Evolutionary conservation across 192 early-diverging fungal species (phyloP).

Genomic region (Coemansia sp.): DNA sequence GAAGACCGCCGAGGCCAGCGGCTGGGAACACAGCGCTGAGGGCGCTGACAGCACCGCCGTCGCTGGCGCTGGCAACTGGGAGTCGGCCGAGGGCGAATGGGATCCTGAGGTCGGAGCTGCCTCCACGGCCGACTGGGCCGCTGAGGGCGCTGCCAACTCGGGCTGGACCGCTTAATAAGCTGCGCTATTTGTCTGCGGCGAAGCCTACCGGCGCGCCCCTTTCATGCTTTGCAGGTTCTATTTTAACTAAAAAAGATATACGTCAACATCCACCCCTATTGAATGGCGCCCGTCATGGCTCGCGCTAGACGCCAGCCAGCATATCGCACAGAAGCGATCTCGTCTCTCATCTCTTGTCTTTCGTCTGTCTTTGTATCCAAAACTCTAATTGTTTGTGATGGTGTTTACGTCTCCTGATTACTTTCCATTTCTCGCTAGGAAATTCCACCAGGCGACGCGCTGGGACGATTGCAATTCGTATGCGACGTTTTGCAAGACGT

Average conservation of each 20-base stretch:
- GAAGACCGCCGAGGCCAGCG: slow-evolving; percentile 59
- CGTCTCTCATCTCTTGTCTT: neutral
- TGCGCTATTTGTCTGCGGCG: slow-evolving; percentile 6
- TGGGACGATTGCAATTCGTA: slow-evolving; percentile 87
- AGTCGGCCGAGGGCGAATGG: slow-evolving; percentile 51
- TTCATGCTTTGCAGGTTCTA: neutral
- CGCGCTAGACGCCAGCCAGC: too few relatives aligned
- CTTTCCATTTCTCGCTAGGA: slow-evolving; percentile 78
- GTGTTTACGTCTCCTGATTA: slow-evolving; percentile 63
- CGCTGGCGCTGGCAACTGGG: slow-evolving; percentile 51
- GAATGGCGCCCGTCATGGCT: too few relatives aligned
- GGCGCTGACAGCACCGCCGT: slow-evolving; percentile 36
- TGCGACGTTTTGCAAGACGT: slow-evolving; percentile 74
- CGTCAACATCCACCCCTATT: neutral
- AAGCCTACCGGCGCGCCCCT: neutral
- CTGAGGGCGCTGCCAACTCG: slow-evolving; percentile 58
- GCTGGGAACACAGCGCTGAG: slow-evolving; percentile 56
- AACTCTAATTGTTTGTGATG: slow-evolving; percentile 7
- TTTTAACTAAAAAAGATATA: neutral
- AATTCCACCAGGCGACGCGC: slow-evolving; percentile 73
- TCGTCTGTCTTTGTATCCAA: neutral
- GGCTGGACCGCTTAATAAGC: slow-evolving; percentile 31
- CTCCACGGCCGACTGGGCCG: slow-evolving; percentile 66
- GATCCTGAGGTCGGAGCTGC: slow-evolving; percentile 34
- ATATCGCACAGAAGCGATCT: neutral